Base-by-base conservation (phyloP, 305 asterid genomes). In the Solanum hybrid region DNA sequence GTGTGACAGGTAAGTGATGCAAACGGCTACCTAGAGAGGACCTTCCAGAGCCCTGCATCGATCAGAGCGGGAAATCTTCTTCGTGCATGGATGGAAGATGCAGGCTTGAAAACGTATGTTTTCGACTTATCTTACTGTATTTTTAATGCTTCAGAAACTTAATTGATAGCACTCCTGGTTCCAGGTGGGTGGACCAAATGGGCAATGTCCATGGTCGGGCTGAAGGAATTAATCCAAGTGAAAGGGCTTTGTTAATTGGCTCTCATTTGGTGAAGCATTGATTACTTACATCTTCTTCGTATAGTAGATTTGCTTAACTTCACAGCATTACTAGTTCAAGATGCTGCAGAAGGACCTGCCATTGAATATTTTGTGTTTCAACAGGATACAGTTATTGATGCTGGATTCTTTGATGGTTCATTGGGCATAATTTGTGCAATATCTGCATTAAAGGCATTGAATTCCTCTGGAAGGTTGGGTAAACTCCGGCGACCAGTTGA, bases 351-450 rank as follows among this genome's bases (percentile, higher is more conserved):
- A 65, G 27, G 36, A 90, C 2, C 39, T 24, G 26, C 65, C 41
- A 32, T 83, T 89, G 87, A 89, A 87, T 80, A 84, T 39, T 86
- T 86, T 91, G 65, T 33, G 81, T 93, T 90, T 90, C 75, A 91
- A 91, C 93, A 97, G 99, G 99, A 97, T 90, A 97, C 99, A 37
- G 99, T 97, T 87, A 93, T 96, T 88, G 99, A 97, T 92, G 99
- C 98, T 93, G 99, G 98, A 90, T 88, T 90, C 31, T 96, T 94
- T 91, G 99, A 97, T 91, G 99, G 99, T 72, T 94, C 99, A 29
- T 92, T 97, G 41, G 99, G 99, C 89, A 95, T 97, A 90, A 87
- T 97, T 38, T 92, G 96, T 75, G 96, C 98, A 86, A 73, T 96
- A 90, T 95, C 98, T 91, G 99, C 99, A 38, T 79, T 97, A 90